Percentiles rank a stretch among this genome's conserved stretches.
Evolutionary conservation across 164 flowering plant species (phyloP).

Genomic region (Liquidambar formosana): DNA sequence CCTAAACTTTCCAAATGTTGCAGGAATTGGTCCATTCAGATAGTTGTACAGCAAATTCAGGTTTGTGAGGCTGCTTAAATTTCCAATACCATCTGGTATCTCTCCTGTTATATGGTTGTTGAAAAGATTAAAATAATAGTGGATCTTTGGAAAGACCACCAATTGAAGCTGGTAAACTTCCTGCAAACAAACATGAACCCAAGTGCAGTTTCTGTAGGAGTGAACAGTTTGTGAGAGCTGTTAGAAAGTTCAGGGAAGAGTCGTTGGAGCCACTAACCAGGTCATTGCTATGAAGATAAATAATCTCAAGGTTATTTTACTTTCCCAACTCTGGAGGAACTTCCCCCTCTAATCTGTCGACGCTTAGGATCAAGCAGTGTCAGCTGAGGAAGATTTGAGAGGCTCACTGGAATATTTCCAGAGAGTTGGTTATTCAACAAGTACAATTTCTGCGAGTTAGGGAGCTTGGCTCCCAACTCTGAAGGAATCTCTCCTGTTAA

Average conservation of each 20-base stretch:
- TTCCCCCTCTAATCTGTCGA: constrained; percentile 2
- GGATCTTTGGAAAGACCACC: constrained; percentile 10
- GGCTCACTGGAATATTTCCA: constrained; percentile 9
- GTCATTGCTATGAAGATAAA: constrained; percentile 6
- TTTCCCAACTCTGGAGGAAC: constrained; percentile 2
- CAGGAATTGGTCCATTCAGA: constrained; percentile 13
- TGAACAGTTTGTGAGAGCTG: constrained; percentile 11
- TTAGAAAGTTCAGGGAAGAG: constrained; percentile 16
- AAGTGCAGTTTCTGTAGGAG: constrained; percentile 8
- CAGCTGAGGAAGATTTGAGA: constrained; percentile 13
- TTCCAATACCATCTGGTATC: constrained; percentile 5
- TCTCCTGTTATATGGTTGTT: background rate
- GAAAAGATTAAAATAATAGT: background rate
- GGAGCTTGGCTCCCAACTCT: constrained; percentile 16
- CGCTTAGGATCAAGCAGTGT: constrained; percentile 5
- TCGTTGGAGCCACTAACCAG: background rate
- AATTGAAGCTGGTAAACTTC: constrained; percentile 12
- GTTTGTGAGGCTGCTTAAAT: constrained; percentile 6
- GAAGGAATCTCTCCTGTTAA: constrained; percentile 17
- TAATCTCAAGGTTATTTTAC: constrained; percentile 1
- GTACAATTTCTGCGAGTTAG: constrained; percentile 13
- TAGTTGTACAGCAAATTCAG: background rate
- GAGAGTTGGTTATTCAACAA: background rate
- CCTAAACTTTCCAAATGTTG: constrained; percentile 10
- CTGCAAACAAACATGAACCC: constrained; percentile 9